These are phyloP conservation scores for Penicillium sp. DNA, from an alignment of 2,329 filamentous ascomycete genomes.

Conservation along the genomic window DNA sequence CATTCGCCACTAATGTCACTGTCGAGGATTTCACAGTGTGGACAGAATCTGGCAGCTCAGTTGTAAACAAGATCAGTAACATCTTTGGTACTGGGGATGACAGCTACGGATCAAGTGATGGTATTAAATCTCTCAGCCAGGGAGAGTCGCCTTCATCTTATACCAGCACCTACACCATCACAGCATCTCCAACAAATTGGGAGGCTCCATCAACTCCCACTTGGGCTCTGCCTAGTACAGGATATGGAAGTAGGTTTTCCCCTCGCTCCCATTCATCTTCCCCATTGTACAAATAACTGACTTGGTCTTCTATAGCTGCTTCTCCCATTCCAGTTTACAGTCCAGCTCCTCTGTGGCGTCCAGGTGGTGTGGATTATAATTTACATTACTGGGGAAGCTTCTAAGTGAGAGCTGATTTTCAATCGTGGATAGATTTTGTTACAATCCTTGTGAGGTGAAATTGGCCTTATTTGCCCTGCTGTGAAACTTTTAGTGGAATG, in stretches of 20 bases:
- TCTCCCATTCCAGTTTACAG: slow-evolving; percentile 33
- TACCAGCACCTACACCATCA: slow-evolving; percentile 32
- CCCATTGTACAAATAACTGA: neutral
- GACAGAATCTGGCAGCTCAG: slow-evolving; percentile 26
- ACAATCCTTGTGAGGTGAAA: too few relatives aligned
- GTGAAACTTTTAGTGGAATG: too few relatives aligned
- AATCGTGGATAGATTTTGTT: too few relatives aligned
- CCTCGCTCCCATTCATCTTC: neutral
- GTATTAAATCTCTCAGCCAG: neutral
- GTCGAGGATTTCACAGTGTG: slow-evolving; percentile 38
- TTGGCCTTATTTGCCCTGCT: too few relatives aligned
- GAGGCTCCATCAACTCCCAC: slow-evolving; percentile 27
- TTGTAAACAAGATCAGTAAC: slow-evolving; percentile 38
- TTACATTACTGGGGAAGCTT: slow-evolving; percentile 32
- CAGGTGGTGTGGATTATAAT: slow-evolving; percentile 29
- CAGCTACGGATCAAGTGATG: slow-evolving; percentile 19
- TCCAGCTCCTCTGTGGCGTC: slow-evolving; percentile 35
- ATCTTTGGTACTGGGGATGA: slow-evolving; percentile 36
- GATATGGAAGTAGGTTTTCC: slow-evolving; percentile 30
- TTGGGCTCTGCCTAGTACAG: slow-evolving; percentile 33
- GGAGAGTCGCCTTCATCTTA: slow-evolving; percentile 19
- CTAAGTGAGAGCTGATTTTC: neutral
- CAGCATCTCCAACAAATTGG: slow-evolving; percentile 31
- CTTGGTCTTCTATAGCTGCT: slow-evolving; percentile 17
- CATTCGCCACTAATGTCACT: slow-evolving; percentile 32